These are phyloP conservation scores for Trichoderma brevicompactum DNA, from an alignment of 2,329 filamentous ascomycete genomes.

Conservation along the genomic window DNA sequence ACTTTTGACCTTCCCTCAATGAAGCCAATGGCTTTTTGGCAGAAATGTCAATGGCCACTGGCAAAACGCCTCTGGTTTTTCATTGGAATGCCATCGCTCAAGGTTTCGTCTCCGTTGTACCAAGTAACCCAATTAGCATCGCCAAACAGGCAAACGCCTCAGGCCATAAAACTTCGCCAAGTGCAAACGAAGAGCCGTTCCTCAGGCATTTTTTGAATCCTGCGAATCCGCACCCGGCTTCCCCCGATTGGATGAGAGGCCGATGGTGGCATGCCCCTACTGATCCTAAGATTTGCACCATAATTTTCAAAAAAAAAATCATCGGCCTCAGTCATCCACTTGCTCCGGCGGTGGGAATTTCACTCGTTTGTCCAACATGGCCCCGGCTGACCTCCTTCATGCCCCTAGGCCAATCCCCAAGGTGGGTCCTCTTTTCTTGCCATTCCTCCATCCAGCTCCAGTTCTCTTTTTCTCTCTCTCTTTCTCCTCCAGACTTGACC, in stretches of 20 bases:
- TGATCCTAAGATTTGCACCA: conserved; percentile 39
- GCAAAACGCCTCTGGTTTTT: neutral
- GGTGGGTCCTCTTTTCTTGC: conserved; percentile 48
- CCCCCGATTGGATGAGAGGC: conserved; percentile 41
- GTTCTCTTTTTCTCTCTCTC: conserved; percentile 42
- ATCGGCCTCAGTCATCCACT: conserved; percentile 30
- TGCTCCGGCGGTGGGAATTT: conserved; percentile 38
- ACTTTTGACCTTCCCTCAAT: neutral
- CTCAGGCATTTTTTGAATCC: conserved; percentile 9
- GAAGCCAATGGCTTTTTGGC: conserved; percentile 13
- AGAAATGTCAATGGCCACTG: conserved; percentile 24
- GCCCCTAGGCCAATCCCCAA: conserved; percentile 39
- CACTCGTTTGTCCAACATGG: conserved; percentile 42
- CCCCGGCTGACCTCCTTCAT: conserved; percentile 43
- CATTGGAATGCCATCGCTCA: conserved; percentile 21
- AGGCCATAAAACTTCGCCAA: conserved; percentile 38
- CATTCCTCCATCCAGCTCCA: conserved; percentile 43
- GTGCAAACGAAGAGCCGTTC: conserved; percentile 35
- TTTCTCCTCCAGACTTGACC: conserved; percentile 39
- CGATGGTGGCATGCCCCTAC: conserved; percentile 35
- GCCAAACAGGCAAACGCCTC: conserved; percentile 36
- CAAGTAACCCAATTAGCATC: conserved; percentile 26
- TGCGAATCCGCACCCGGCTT: conserved; percentile 42
- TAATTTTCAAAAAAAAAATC: neutral
- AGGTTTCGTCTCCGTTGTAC: conserved; percentile 21